These are phyloP conservation scores for Quercus engelmannii DNA, from an alignment of 306 rosid species.

Conservation along the genomic window DNA sequence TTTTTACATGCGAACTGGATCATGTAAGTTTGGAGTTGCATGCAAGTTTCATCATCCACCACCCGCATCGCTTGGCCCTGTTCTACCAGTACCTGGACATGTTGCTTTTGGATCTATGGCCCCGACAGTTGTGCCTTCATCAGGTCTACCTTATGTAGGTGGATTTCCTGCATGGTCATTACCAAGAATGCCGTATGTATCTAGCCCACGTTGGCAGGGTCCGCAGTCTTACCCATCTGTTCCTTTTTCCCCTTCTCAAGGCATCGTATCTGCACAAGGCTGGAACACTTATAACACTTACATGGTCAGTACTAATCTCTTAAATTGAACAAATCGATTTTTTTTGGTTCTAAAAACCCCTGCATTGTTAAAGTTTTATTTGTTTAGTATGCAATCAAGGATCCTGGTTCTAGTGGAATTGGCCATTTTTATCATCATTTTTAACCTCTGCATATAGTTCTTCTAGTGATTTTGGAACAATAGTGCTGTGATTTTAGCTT, in stretches of 20 bases:
- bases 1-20: slow-evolving; percentile 79
- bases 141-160: slow-evolving; percentile 61
- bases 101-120: slow-evolving; percentile 45
- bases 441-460: background rate
- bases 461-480: background rate
- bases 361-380: background rate
- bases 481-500: background rate
- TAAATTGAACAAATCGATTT: background rate
- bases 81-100: slow-evolving; percentile 42
- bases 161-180: slow-evolving; percentile 67
- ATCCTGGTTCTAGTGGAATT: background rate
- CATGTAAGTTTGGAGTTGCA: slow-evolving; percentile 89
- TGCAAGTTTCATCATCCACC: slow-evolving; percentile 95
- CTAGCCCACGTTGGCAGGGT: slow-evolving; percentile 45
- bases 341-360: background rate
- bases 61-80: slow-evolving; percentile 52
- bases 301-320: slow-evolving; percentile 52
- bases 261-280: slow-evolving; percentile 56
- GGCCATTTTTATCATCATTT: background rate
- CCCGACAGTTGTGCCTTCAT: slow-evolving; percentile 51
- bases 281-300: slow-evolving; percentile 87
- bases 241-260: slow-evolving; percentile 66
- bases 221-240: slow-evolving; percentile 71
- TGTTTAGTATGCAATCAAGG: no score
- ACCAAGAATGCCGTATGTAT: slow-evolving; percentile 65